These are phyloP conservation scores for Tetradesmus lagerheimii DNA, from an alignment of 139 green algal species.

Conservation along the genomic window DNA sequence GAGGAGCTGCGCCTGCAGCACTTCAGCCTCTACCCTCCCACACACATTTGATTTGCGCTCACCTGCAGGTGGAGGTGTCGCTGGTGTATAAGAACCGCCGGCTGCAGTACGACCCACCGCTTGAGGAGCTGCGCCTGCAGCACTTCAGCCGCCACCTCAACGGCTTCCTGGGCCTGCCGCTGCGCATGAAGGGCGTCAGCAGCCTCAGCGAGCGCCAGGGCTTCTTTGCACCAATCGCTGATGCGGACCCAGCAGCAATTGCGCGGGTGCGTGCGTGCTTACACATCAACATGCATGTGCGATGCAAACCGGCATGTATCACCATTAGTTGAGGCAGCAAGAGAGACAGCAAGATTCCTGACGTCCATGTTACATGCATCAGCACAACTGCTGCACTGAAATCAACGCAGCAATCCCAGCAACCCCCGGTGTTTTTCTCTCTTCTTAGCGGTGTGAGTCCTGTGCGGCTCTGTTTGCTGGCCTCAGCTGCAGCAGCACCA, in stretches of 20 bases:
- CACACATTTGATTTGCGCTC: not conserved
- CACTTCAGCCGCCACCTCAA: slow-evolving; percentile 77
- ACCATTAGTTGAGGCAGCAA: no score
- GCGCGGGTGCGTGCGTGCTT: slow-evolving; percentile 58
- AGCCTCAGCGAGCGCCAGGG: slow-evolving; percentile 73
- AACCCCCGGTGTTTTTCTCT: no score
- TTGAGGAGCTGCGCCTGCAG: slow-evolving; percentile 82
- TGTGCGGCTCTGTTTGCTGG: no score
- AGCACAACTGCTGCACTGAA: no score
- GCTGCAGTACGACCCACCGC: slow-evolving; percentile 78
- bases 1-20: slow-evolving; percentile 83
- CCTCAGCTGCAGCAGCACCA: no score
- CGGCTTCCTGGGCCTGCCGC: slow-evolving; percentile 72
- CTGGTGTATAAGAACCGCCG: slow-evolving; percentile 77
- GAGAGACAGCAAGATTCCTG: no score
- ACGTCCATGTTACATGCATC: no score
- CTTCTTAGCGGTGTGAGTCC: no score
- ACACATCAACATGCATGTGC: no score
- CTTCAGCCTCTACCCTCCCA: slow-evolving; percentile 70
- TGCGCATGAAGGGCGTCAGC: slow-evolving; percentile 74
- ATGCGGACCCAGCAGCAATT: slow-evolving; percentile 63
- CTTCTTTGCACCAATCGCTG: slow-evolving; percentile 84
- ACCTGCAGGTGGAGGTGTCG: slow-evolving; percentile 62
- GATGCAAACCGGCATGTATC: no score
- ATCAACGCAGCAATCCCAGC: no score